Base-by-base conservation (phyloP, 192 early-diverging fungal species). In the Coemansia asiatica region DNA sequence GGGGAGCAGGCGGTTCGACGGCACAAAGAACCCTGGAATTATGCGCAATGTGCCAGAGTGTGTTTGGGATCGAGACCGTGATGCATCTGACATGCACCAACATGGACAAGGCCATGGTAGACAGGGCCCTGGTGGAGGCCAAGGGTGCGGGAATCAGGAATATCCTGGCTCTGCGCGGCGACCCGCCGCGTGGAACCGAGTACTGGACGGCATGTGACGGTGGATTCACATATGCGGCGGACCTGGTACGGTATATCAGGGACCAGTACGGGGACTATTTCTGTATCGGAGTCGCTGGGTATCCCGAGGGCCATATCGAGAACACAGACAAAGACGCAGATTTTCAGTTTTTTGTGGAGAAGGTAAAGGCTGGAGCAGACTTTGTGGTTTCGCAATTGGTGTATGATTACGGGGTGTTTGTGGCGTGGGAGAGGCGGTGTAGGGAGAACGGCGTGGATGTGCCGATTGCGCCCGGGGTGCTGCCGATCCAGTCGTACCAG, bases 71-170 rank as follows among this genome's bases (percentile, higher is more conserved):
- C 21, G 94, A 97, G 65, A 91, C 93, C 0, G 84, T 87, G 64
- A 96, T 97, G 95, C 97, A 99, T 74, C 83, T 99, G 73, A 99
- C 95, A 16, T 99, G 97, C 71, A 97, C 97, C 57, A 99, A 99
- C 74, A 99, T 97, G 95, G 93, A 93, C 53, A 79, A 81, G 22
- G 84, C 84, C 29, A 93, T 90, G 81, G 86, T 99, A 40, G 95
- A 97, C 63, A 67, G 62, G 31, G 97, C 95, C 2, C 81, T 98
- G 22, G 66, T 82, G 74, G 86, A 87, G 29, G 95, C 95, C 18
- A 94, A 95, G 69, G 83, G 83, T 2, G 87, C 89, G 22, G 95
- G 95, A 0, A 90, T 96, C 59, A 92, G 92, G 59, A 97, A 97
- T 71, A 95, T 99, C 50, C 80, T 99, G 60, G 97, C 97, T 1